A percentile compares a stretch with the other conserved stretches of the same genome.
Conservation (phyloP, 805 yeast species). For the Limtongia smithiae region DNA sequence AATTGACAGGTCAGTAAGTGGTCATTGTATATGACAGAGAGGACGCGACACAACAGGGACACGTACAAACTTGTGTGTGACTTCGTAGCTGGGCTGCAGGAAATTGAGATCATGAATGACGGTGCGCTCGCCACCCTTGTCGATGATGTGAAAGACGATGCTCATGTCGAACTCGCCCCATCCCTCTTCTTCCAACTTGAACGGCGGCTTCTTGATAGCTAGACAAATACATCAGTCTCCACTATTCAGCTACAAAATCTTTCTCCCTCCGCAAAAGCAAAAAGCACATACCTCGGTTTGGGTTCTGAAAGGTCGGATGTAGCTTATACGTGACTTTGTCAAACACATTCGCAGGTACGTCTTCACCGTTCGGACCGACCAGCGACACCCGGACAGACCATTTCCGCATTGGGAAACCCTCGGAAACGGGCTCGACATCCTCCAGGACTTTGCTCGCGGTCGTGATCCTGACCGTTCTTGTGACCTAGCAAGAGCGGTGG, state of each 20-base stretch:
- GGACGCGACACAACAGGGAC: background rate
- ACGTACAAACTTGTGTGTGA: conserved; percentile 65
- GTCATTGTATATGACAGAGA: background rate
- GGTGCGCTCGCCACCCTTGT: conserved; percentile 84
- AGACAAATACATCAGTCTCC: background rate
- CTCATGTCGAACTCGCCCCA: conserved; percentile 98
- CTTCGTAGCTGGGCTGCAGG: conserved; percentile 66
- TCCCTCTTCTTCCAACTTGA: conserved; percentile 85
- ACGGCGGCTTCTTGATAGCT: conserved; percentile 76
- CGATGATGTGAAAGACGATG: conserved; percentile 69
- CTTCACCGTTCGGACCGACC: conserved; percentile 76
- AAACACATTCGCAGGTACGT: conserved; percentile 78
- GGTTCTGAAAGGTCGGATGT: conserved; percentile 93
- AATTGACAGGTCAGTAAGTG: background rate
- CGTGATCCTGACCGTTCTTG: conserved; percentile 23
- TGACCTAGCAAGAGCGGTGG: too few relatives aligned
- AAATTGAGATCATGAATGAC: conserved; percentile 88
- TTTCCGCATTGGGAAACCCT: conserved; percentile 88
- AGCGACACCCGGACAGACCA: conserved; percentile 80
- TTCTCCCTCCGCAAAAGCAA: background rate
- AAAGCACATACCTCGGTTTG: conserved; percentile 50
- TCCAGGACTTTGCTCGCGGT: conserved; percentile 50
- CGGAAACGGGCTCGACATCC: conserved; percentile 80
- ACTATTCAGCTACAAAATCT: background rate
- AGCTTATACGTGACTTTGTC: conserved; percentile 90